These are phyloP conservation scores for Podaxis sp. DNA, from an alignment of 768 basidiomycete genomes.

Conservation along the genomic window DNA sequence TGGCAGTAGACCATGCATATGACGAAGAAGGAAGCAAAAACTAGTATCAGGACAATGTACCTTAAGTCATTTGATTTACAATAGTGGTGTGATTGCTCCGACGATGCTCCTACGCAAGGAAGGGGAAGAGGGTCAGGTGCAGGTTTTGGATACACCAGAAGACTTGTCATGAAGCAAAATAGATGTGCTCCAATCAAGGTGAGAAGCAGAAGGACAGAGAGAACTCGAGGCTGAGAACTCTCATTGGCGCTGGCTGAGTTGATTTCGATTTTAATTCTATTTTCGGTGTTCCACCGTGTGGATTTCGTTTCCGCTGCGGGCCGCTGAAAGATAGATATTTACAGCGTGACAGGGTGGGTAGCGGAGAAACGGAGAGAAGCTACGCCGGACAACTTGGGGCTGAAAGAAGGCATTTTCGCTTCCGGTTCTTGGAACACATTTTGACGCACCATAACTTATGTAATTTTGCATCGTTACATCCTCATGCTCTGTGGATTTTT, in stretches of 20 bases:
- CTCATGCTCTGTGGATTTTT: no score
- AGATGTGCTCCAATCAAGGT: not conserved
- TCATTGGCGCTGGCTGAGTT: not conserved
- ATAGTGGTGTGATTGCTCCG: slow-evolving; percentile 1
- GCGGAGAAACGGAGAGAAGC: not conserved
- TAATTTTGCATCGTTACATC: no score
- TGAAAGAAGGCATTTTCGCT: not conserved
- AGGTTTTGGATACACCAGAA: not conserved
- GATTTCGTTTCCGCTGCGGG: not conserved
- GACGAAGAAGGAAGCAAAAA: not conserved
- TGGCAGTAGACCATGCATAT: not conserved
- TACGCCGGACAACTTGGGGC: not conserved
- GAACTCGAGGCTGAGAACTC: slow-evolving; percentile 2
- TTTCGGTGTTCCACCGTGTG: not conserved
- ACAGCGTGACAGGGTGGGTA: not conserved
- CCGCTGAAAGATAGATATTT: not conserved
- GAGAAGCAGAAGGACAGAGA: slow-evolving; percentile 3
- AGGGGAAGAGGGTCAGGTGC: slow-evolving; percentile 5
- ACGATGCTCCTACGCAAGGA: slow-evolving; percentile 1
- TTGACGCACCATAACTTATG: no score
- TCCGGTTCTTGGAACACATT: not conserved
- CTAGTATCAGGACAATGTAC: not conserved
- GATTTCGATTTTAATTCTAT: not conserved
- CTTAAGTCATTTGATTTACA: not conserved
- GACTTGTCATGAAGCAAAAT: not conserved